Evolutionary conservation across 2,329 filamentous ascomycete genomes (phyloP).

Genomic region (Emericellopsis cladophorae): DNA sequence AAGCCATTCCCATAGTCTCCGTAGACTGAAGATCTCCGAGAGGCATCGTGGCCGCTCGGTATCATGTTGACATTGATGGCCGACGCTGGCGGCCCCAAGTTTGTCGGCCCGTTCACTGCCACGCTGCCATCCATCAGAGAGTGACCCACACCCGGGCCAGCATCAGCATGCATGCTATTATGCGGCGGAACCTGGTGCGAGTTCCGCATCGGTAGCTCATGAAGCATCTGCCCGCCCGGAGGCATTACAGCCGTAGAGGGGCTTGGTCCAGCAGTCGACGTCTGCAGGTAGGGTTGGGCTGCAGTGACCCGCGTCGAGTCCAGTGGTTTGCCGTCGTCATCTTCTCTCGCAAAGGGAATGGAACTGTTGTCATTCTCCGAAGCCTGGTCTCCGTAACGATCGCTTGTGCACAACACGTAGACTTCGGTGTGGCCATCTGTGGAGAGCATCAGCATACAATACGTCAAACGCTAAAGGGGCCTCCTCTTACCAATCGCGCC

Average conservation of each 20-base stretch:
- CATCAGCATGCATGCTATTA: too few relatives aligned
- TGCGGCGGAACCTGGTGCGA: constrained; percentile 15
- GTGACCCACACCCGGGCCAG: too few relatives aligned
- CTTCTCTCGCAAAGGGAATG: constrained; percentile 22
- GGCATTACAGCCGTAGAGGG: constrained; percentile 10
- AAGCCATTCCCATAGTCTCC: constrained; percentile 30
- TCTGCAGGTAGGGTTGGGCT: constrained; percentile 20
- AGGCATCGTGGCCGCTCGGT: constrained; percentile 27
- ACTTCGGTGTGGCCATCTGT: constrained; percentile 34
- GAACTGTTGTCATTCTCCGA: constrained; percentile 31
- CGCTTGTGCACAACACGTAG: constrained; percentile 39
- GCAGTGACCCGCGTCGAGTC: constrained; percentile 17
- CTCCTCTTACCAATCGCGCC: constrained; percentile 40
- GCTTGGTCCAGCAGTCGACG: constrained; percentile 21
- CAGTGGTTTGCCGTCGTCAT: constrained; percentile 24
- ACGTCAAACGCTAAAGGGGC: background rate
- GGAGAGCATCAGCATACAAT: background rate
- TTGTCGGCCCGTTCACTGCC: constrained; percentile 17
- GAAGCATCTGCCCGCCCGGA: constrained; percentile 22
- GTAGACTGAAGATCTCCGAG: constrained; percentile 31
- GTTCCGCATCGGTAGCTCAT: constrained; percentile 29
- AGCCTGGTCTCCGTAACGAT: constrained; percentile 30
- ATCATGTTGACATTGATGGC: constrained; percentile 32
- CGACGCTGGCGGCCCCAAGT: constrained; percentile 19
- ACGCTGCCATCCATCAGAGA: constrained; percentile 17